These are phyloP conservation scores for Saxophila tyrrhenica DNA, from an alignment of 495 filamentous ascomycete genomes.

Conservation along the genomic window DNA sequence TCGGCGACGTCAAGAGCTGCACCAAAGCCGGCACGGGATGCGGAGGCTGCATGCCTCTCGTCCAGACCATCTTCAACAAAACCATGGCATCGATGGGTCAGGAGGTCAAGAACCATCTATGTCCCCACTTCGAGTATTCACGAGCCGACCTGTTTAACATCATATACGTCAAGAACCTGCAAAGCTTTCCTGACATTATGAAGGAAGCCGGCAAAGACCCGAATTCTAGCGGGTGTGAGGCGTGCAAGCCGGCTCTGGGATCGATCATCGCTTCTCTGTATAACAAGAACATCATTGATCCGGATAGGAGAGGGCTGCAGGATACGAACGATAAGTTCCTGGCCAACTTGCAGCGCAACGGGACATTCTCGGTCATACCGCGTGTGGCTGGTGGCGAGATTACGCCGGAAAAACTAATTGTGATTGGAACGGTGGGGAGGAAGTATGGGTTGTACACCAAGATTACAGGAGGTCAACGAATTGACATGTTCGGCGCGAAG, in stretches of 20 bases:
- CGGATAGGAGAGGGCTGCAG: conserved; percentile 64
- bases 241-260: conserved; percentile 78
- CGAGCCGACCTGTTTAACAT: conserved; percentile 88
- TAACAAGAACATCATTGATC: conserved; percentile 79
- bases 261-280: conserved; percentile 77
- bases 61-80: conserved; percentile 86
- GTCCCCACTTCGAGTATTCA: conserved; percentile 77
- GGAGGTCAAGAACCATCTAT: conserved; percentile 78
- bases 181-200: conserved; percentile 74
- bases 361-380: conserved; percentile 84
- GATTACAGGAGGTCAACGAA: conserved; percentile 90
- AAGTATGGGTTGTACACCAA: conserved; percentile 86
- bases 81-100: conserved; percentile 84
- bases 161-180: conserved; percentile 68
- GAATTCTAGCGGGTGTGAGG: conserved; percentile 74
- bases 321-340: conserved; percentile 91
- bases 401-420: conserved; percentile 78
- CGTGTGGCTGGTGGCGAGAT: conserved; percentile 83
- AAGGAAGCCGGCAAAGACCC: conserved; percentile 62
- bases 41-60: conserved; percentile 87
- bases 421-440: conserved; percentile 80
- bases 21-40: conserved; percentile 94
- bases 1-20: conserved; percentile 82
- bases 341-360: conserved; percentile 92
- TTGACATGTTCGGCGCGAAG: conserved; percentile 72